Conservation (phyloP, 202 grass and related monocot species). For the Saccharum hybrid region DNA sequence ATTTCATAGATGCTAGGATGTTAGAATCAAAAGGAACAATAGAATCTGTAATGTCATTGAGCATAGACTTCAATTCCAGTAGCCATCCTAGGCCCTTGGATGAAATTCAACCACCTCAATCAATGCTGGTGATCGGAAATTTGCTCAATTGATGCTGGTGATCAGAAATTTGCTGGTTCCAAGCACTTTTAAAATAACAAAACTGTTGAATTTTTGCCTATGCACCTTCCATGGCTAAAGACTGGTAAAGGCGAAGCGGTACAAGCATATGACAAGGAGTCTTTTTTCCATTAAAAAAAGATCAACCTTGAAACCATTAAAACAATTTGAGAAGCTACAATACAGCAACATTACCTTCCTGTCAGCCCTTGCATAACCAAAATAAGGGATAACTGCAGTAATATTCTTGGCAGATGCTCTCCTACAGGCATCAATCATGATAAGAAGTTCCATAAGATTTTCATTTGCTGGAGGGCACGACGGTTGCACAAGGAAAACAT, state of each 20-base stretch:
- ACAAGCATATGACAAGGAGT: conserved; percentile 7
- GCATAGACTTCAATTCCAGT: neutral
- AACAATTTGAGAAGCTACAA: neutral
- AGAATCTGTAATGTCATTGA: conserved; percentile 6
- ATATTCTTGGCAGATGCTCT: conserved; percentile 99
- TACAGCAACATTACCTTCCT: conserved; percentile 68
- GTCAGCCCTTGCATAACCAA: conserved; percentile 97
- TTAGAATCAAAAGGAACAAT: neutral
- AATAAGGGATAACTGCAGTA: conserved; percentile 97
- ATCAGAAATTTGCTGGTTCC: neutral
- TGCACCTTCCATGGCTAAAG: conserved; percentile 6
- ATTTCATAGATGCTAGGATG: neutral
- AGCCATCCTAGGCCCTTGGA: neutral
- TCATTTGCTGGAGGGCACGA: conserved; percentile 96
- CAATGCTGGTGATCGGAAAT: neutral
- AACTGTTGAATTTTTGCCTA: conserved; percentile 13
- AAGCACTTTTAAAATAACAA: conserved; percentile 9
- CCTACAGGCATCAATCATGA: conserved; percentile 98
- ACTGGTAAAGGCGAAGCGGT: neutral
- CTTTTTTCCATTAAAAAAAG: conserved; percentile 6
- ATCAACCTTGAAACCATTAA: neutral
- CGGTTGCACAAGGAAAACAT: conserved; percentile 95
- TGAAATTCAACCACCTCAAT: conserved; percentile 2
- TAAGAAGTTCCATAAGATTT: conserved; percentile 96
- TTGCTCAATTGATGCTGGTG: neutral